A percentile compares a stretch with the other conserved stretches of the same genome.
phyloP scores from a whole-genome alignment of 345 rosid genomes.

The Clausena lansium region DNA sequence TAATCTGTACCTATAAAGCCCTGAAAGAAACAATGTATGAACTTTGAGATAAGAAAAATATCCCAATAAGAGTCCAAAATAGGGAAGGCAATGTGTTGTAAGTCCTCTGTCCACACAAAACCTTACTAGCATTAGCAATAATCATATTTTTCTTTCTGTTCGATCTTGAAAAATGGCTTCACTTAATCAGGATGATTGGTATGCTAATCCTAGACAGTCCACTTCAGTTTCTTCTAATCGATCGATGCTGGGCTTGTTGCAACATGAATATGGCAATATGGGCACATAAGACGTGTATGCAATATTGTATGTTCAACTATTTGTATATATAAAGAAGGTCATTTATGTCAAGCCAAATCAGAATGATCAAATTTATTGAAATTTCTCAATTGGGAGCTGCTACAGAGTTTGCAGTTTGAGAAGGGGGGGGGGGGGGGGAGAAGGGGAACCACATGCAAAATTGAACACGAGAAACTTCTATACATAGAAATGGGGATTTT shows the following conservation, averaged over 20 bases:
- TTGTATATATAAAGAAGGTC: not conserved
- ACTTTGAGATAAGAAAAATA: not conserved
- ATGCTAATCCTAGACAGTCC: not conserved
- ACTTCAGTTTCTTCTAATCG: not conserved
- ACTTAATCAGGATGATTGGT: not conserved
- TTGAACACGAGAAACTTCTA: not conserved
- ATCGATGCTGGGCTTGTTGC: not conserved
- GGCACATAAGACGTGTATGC: not conserved
- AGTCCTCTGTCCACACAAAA: slow-evolving; percentile 10
- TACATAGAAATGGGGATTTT: not conserved
- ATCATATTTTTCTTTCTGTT: not conserved
- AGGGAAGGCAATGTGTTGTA: not conserved
- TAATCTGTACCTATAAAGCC: slow-evolving; percentile 72
- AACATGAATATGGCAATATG: not conserved
- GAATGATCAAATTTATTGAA: not conserved
- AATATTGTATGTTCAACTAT: not conserved
- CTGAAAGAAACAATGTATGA: slow-evolving; percentile 27
- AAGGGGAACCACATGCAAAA: not conserved
- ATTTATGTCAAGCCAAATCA: not conserved
- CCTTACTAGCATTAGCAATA: not conserved
- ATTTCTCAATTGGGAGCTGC: no score
- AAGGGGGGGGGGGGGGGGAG: no score
- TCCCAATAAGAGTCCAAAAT: not conserved
- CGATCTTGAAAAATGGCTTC: no score
- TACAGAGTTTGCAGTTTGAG: not conserved